Evolutionary conservation across 2,329 filamentous ascomycete species (phyloP).

Genomic region (Celoporthe dispersa): DNA sequence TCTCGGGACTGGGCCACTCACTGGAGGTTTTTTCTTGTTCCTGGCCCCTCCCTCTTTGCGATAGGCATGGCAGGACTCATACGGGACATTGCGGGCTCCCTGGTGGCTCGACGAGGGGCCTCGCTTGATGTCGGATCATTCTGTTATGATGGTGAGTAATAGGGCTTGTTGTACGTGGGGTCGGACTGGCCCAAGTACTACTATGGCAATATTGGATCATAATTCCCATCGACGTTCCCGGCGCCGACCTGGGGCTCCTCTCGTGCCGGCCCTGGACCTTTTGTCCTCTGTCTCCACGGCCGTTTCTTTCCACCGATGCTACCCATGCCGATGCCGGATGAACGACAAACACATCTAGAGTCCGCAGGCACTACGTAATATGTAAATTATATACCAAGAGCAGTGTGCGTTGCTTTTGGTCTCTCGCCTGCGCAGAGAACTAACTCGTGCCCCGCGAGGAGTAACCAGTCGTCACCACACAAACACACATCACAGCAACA

Average conservation of each 20-base stretch:
- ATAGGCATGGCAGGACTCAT: background rate
- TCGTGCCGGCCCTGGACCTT: background rate
- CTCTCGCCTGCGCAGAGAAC: too few relatives aligned
- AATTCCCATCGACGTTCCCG: background rate
- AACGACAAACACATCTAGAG: background rate
- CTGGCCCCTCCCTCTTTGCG: background rate
- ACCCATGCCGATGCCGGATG: conserved; percentile 30
- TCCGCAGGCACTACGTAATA: background rate
- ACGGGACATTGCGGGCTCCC: background rate
- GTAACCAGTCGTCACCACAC: background rate
- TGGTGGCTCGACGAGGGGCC: background rate
- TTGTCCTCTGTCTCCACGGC: background rate
- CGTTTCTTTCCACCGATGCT: background rate
- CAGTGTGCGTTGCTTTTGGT: too few relatives aligned
- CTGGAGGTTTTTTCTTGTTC: background rate
- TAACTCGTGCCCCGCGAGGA: too few relatives aligned
- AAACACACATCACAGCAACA: background rate
- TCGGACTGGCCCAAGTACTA: background rate
- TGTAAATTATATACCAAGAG: background rate
- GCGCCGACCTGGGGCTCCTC: background rate
- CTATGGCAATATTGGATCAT: too few relatives aligned
- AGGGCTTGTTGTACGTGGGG: background rate
- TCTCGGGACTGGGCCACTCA: background rate
- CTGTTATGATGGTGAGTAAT: background rate
- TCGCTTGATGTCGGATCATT: background rate